Evolutionary conservation across 108 stramenopile species (phyloP), one percentile per base, ranked within the genome.

Genomic region (Fragilariopsis cylindrus): DNA sequence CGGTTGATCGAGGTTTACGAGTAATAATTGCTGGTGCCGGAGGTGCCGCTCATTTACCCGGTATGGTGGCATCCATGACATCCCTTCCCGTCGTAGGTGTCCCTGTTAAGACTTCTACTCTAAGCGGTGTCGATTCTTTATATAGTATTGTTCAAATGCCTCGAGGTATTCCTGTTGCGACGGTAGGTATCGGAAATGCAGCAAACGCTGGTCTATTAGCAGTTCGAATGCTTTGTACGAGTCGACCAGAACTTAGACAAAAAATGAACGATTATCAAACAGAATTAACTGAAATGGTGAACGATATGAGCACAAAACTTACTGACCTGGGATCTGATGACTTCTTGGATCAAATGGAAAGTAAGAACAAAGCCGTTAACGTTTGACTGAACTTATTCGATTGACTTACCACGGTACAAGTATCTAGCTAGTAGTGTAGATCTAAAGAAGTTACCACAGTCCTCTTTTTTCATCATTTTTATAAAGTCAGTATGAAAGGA

Each of bases 81-180:
- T 92, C 98, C 19, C 84, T 99, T 1, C 98, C 98, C 8, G 99
- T 99, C 4, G 82, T 99, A 44, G 99, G 99, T 21, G 98, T 99
- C 1, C 99, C 99, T 15, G 95, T 99, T 55, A 98, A 98, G 78
- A 98, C 98, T 4, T 96, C 96, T 7, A 97, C 98, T 6, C 82
- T 99, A 49, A 97, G 92, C 73, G 99, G 99, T 7, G 90, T 97
- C 56, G 99, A 99, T 74, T 97, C 97, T 12, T 79, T 99, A 42
- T 87, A 96, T 75, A 96, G 94, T 68, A 99, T 99, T 76, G 97
- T 98, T 9, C 99, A 99, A 85, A 99, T 99, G 98, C 99, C 99
- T 7, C 77, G 97, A 15, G 99, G 99, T 30, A 87, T 99, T 15
- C 99, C 99, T 11, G 98, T 98, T 45, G 99, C 99, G 7, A 99